Percentiles rank a stretch among this genome's conserved stretches.
phyloP scores from a whole-genome alignment of 1,284 basidiomycete species.

The Irpex lacteus region DNA sequence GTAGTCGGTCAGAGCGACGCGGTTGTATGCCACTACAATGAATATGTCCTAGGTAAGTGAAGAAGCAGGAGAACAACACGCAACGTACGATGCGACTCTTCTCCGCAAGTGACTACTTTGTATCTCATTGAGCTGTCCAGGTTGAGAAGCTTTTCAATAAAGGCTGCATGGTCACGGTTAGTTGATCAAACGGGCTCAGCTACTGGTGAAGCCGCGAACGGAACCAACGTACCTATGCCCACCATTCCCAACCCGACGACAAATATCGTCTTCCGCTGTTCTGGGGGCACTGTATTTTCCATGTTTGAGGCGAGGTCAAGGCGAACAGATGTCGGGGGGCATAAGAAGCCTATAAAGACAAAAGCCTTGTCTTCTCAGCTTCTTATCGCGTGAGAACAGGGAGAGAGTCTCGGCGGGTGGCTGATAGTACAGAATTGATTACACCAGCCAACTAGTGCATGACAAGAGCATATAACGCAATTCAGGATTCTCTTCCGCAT shows the following conservation, averaged over 20 bases:
- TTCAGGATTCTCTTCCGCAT: no score
- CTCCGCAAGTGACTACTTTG: conserved; percentile 60
- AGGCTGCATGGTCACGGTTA: conserved; percentile 37
- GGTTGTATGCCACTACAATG: conserved; percentile 39
- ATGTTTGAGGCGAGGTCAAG: background rate
- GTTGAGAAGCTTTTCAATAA: conserved; percentile 65
- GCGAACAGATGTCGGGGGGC: background rate
- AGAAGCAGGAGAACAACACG: background rate
- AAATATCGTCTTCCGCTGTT: conserved; percentile 34
- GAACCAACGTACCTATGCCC: conserved; percentile 47
- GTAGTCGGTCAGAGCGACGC: conserved; percentile 63
- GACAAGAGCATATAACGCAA: no score
- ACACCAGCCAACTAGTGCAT: no score
- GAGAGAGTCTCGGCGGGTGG: background rate
- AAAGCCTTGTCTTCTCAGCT: background rate
- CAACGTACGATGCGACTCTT: conserved; percentile 40
- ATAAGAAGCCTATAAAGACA: background rate
- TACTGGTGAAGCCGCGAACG: no score
- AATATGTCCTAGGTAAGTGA: background rate
- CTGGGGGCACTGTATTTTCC: conserved; percentile 6
- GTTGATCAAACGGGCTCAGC: no score
- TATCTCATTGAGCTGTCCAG: conserved; percentile 49
- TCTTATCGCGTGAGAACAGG: no score
- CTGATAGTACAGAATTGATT: background rate
- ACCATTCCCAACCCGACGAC: conserved; percentile 72